Evolutionary conservation across 176 grass and related monocot species (phyloP).

Genomic region (Zoysia pacifica): DNA sequence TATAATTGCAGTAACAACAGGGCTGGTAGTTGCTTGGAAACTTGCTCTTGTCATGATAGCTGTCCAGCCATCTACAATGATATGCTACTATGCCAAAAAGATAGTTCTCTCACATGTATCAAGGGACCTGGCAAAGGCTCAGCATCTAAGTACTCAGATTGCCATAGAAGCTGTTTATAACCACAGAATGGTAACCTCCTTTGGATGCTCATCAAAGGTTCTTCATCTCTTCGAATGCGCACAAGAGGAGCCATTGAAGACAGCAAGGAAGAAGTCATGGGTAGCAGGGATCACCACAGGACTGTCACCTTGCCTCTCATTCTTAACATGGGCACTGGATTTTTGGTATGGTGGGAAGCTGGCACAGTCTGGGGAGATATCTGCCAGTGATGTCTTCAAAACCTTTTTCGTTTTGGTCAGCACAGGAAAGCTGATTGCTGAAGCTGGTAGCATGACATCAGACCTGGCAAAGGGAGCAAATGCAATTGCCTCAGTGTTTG

Average conservation of each 20-base stretch:
- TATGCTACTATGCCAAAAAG: slow-evolving; percentile 93
- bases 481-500: slow-evolving; percentile 93
- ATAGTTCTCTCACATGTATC: slow-evolving; percentile 94
- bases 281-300: slow-evolving; percentile 89
- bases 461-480: slow-evolving; percentile 95
- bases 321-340: slow-evolving; percentile 94
- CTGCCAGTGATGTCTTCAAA: slow-evolving; percentile 92
- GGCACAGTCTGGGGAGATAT: slow-evolving; percentile 81
- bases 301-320: slow-evolving; percentile 85
- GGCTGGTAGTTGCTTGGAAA: slow-evolving; percentile 91
- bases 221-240: slow-evolving; percentile 79
- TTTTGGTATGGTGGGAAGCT: slow-evolving; percentile 98
- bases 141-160: slow-evolving; percentile 92
- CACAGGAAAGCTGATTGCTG: slow-evolving; percentile 95
- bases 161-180: slow-evolving; percentile 95
- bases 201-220: slow-evolving; percentile 75
- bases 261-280: slow-evolving; percentile 87
- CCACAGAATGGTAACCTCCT: slow-evolving; percentile 98
- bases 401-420: slow-evolving; percentile 98
- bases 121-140: slow-evolving; percentile 79
- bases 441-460: slow-evolving; percentile 98
- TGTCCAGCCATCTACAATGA: slow-evolving; percentile 84
- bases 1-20: slow-evolving; percentile 82
- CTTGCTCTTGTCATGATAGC: slow-evolving; percentile 99
- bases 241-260: slow-evolving; percentile 81